Base-by-base conservation (phyloP, 2,329 filamentous ascomycete species). In the Colletotrichum navitas region DNA sequence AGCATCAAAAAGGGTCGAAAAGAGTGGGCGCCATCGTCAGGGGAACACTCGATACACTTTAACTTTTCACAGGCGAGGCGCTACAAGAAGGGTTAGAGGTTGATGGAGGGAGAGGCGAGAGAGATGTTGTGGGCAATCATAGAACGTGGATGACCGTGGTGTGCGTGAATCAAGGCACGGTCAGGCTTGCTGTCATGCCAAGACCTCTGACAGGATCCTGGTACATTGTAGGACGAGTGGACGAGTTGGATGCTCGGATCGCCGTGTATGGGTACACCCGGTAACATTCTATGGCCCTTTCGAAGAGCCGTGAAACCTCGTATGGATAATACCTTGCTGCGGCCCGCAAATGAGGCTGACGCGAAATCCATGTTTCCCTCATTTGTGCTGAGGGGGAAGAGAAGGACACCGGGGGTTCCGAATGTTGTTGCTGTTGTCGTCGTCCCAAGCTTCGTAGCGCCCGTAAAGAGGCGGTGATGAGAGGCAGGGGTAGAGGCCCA, bases 131-230 rank as follows among this genome's bases (percentile, higher is more conserved):
- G 32, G 34, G 14, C 29, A 54, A 39, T 24, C 24, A n/a, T 32
- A 24, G 34, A 41, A 47, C 47, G 41, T 24, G 52, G 54, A 41
- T 41, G 55, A 32, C 7, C 49, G 16, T 24, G 49, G 34, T 39
- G 41, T 64, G 55, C 26, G 45, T 66, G 63, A 71, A 68, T 63
- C 69, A 71, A 68, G 69, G 64, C 65, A 71, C 52, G 51, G 69
- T 45, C 65, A 60, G 54, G 69, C 68, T 63, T 71, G 68, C 64
- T 63, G 68, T 71, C 68, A 68, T 68, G 68, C 68, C 68, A 71
- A 71, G 68, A 71, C 63, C 29, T 51, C 51, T 68, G 65, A 49
- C 68, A 63, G 45, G 61, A 58, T 51, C 64, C 68, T 43, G 49
- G 68, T 36, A 51, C 63, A 68, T 59, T 63, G 68, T 41, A 63